A percentile compares a stretch with the other conserved stretches of the same genome.
Evolutionary conservation across 306 rosid species (phyloP).

Genomic region (Sophora flavescens): DNA sequence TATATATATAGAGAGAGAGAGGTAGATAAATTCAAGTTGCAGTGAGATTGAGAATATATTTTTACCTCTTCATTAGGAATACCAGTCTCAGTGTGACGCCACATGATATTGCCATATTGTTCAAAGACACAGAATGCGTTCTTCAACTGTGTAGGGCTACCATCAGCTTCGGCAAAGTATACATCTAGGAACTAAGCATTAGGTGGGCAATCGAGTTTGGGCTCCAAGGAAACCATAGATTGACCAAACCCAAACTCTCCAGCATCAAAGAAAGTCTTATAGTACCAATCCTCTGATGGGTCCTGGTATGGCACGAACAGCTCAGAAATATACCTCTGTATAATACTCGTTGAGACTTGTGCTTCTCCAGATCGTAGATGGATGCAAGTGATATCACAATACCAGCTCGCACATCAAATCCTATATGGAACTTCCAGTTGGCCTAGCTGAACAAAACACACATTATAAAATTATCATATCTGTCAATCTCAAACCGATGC

Average conservation of each 20-base stretch:
- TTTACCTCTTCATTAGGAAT: slow-evolving; percentile 40
- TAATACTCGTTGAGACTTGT: slow-evolving; percentile 46
- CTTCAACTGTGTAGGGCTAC: neutral
- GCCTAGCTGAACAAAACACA: slow-evolving; percentile 47
- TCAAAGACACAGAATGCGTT: slow-evolving; percentile 53
- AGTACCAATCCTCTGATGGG: slow-evolving; percentile 53
- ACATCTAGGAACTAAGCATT: slow-evolving; percentile 43
- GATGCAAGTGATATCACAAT: slow-evolving; percentile 48
- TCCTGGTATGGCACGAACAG: slow-evolving; percentile 58
- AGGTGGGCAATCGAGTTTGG: slow-evolving; percentile 48
- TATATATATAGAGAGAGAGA: too few relatives aligned
- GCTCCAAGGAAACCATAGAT: slow-evolving; percentile 43
- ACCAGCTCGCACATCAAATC: slow-evolving; percentile 55
- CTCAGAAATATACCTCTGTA: slow-evolving; percentile 54
- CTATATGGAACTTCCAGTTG: slow-evolving; percentile 56
- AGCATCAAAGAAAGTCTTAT: slow-evolving; percentile 51
- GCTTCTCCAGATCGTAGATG: slow-evolving; percentile 48
- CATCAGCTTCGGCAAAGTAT: slow-evolving; percentile 16
- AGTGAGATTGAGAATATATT: too few relatives aligned
- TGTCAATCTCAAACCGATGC: slow-evolving; percentile 1
- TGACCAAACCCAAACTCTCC: slow-evolving; percentile 58
- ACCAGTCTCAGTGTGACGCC: slow-evolving; percentile 55
- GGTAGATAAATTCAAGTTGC: neutral
- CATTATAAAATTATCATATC: neutral
- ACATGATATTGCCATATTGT: slow-evolving; percentile 42